Base-by-base conservation (phyloP, 371 early-diverging fungal species). In the Mortierella sp. region DNA sequence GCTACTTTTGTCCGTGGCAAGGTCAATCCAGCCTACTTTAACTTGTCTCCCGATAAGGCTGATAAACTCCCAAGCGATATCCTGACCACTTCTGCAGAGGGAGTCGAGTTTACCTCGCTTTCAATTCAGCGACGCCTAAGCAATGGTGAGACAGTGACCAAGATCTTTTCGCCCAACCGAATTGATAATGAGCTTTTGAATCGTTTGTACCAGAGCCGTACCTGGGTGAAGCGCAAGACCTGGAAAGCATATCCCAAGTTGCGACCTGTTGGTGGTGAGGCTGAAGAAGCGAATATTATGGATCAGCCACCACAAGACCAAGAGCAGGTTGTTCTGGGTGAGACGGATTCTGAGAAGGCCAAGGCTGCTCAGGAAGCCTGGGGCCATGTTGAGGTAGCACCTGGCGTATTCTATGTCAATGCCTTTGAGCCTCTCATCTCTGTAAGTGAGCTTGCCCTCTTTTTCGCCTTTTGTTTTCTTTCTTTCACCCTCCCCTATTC, bases 231-330 rank as follows among this genome's bases (percentile, higher is more conserved):
- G 51, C 81, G 82, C 29, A 87, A 88, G 62, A 80, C 66, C 23
- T 93, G 93, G 93, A 84, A 89, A 30, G 88, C 91, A 6, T 93
- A 92, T 52, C 93, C 93, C 9, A 52, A 77, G 15, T 65, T 93
- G 5, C 43, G 62, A 14, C 89, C 91, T 0, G 50, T 86, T 3
- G 44, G 52, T 3, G 50, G 57, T 0, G 23, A 61, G 1, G 29
- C 48, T 26, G n/a, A n/a, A 37, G 37, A 3, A 9, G 37, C 37
- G 37, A n/a, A n/a, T n/a, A n/a, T 18, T 50, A 6, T 19, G 29
- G 61, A 28, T 15, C 30, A 61, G 37, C 37, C 3, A 11, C 46
- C 43, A 0, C 16, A 51, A 19, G 62, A 57, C 18, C 37, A 67
- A 23, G 47, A 45, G 12, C 60, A 68, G 63, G 48, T 47, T 14